Percentiles rank a stretch among this genome's conserved stretches.
These are phyloP conservation scores for Mortierella alpina DNA, from an alignment of 192 early-diverging fungal genomes.

Conservation along the genomic window DNA sequence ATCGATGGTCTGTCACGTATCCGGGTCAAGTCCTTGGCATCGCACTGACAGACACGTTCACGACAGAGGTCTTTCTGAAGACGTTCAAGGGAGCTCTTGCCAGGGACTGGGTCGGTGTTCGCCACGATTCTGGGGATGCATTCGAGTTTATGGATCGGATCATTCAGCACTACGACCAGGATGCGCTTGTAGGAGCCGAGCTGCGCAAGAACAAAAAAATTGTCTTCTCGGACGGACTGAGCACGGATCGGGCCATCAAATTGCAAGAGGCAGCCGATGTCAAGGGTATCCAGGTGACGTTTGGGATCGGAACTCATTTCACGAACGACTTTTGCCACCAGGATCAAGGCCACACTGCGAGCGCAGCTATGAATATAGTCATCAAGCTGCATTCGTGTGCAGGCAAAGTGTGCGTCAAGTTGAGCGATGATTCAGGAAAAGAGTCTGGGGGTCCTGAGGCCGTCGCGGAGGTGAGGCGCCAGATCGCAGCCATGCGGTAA, in stretches of 20 bases:
- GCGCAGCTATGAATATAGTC: slow-evolving; percentile 76
- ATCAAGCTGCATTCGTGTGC: slow-evolving; percentile 75
- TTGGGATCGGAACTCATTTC: slow-evolving; percentile 82
- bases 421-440: slow-evolving; percentile 76
- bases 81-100: slow-evolving; percentile 69
- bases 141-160: slow-evolving; percentile 67
- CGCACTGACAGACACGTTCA: slow-evolving; percentile 82
- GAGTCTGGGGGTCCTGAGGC: slow-evolving; percentile 65
- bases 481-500: slow-evolving; percentile 15
- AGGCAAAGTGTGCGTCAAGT: slow-evolving; percentile 70
- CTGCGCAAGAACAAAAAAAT: slow-evolving; percentile 63
- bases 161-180: slow-evolving; percentile 71
- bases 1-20: slow-evolving; percentile 70
- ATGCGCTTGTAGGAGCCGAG: slow-evolving; percentile 47
- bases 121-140: slow-evolving; percentile 83
- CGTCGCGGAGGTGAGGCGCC: slow-evolving; percentile 58
- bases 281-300: slow-evolving; percentile 62
- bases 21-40: slow-evolving; percentile 64
- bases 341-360: slow-evolving; percentile 18
- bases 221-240: slow-evolving; percentile 79
- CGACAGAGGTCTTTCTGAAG: slow-evolving; percentile 70
- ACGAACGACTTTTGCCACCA: slow-evolving; percentile 73
- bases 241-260: slow-evolving; percentile 59
- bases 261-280: slow-evolving; percentile 60
- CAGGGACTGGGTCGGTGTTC: slow-evolving; percentile 63